Conservation (phyloP, 2,329 filamentous ascomycete genomes). For the Penicillium sp. region DNA sequence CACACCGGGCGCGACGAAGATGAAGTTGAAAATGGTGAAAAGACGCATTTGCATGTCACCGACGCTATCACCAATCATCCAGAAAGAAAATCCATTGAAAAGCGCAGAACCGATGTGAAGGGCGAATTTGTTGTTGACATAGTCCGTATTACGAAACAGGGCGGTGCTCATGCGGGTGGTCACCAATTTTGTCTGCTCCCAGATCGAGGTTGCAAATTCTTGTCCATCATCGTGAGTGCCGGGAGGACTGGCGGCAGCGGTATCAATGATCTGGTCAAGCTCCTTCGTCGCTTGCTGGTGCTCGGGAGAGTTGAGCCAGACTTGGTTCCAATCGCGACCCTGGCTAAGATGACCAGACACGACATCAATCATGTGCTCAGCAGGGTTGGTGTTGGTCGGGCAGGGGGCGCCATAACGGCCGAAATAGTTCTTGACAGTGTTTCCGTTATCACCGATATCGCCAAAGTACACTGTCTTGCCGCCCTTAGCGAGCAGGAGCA, state of each 20-base stretch:
- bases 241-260: constrained; percentile 50
- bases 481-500: constrained; percentile 68
- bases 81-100: constrained; percentile 66
- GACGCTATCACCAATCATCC: constrained; percentile 67
- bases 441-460: constrained; percentile 67
- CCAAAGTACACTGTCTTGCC: constrained; percentile 77
- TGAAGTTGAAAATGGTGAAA: constrained; percentile 71
- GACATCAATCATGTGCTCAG: constrained; percentile 62
- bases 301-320: constrained; percentile 71
- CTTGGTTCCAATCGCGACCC: constrained; percentile 71
- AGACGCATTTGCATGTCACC: constrained; percentile 74
- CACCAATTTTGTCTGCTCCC: constrained; percentile 68
- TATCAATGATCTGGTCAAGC: constrained; percentile 66
- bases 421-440: constrained; percentile 70
- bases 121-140: constrained; percentile 68
- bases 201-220: constrained; percentile 71
- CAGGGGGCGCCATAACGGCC: constrained; percentile 67
- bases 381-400: constrained; percentile 65
- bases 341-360: constrained; percentile 57
- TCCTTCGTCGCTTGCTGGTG: constrained; percentile 63
- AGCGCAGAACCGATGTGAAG: constrained; percentile 59
- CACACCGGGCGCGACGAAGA: constrained; percentile 58
- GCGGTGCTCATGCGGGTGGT: constrained; percentile 70
- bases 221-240: constrained; percentile 51
- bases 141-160: constrained; percentile 70